Evolutionary conservation across 768 basidiomycete genomes (phyloP).

Genomic region (Bullera alba): DNA sequence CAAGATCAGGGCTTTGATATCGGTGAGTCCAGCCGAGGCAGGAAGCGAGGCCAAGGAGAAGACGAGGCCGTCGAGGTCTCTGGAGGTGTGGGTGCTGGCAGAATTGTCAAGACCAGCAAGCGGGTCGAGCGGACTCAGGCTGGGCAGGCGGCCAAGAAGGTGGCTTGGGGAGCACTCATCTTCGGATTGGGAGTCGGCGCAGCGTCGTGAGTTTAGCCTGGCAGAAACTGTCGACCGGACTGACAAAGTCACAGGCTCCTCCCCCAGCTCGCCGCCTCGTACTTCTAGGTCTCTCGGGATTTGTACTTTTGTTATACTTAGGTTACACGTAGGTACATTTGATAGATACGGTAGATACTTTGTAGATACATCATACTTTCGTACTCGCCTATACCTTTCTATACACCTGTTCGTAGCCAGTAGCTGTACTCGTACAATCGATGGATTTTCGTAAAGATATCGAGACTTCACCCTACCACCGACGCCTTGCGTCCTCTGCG

Average conservation of each 20-base stretch:
- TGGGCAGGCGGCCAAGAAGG: constrained; percentile 63
- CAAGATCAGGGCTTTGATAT: constrained; percentile 27
- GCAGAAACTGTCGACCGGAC: not conserved
- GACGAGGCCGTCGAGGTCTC: constrained; percentile 48
- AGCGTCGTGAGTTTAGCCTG: constrained; percentile 44
- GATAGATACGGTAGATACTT: not conserved
- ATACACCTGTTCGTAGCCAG: no score
- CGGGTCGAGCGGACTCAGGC: constrained; percentile 52
- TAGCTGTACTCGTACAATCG: no score
- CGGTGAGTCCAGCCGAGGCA: constrained; percentile 19
- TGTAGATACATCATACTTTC: not conserved
- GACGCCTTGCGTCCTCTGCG: constrained; percentile 28
- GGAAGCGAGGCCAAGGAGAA: constrained; percentile 56
- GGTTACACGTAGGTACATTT: constrained; percentile 2
- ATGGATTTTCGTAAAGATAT: no score
- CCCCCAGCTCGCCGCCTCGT: constrained; percentile 15
- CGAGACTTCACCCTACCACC: constrained; percentile 1
- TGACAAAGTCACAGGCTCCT: constrained; percentile 6
- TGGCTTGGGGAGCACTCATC: constrained; percentile 75
- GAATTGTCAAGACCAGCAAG: constrained; percentile 59
- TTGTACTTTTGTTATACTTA: no score
- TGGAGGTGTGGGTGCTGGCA: constrained; percentile 44
- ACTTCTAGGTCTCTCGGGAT: no score
- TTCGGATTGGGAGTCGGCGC: constrained; percentile 78
- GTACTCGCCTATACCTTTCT: not conserved